Percentiles rank a stretch among this genome's conserved stretches.
Conservation (phyloP, 176 grass and related monocot genomes). For the Cenchrus fungigraminus region DNA sequence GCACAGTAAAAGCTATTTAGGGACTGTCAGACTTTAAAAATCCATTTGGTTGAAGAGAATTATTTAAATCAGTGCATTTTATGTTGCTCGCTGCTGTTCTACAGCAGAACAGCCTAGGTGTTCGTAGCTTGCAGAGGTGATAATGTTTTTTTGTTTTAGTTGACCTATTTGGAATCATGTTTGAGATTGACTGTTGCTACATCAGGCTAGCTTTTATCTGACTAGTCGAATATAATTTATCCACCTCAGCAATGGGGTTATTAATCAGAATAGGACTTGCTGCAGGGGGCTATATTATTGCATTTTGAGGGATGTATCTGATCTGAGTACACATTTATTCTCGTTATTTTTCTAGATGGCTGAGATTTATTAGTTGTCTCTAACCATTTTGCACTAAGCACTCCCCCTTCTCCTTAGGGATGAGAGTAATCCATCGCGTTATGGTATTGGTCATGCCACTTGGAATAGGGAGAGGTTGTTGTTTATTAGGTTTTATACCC, state of each 20-base stretch:
- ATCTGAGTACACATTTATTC: not conserved
- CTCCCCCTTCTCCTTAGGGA: not conserved
- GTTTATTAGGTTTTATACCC: not conserved
- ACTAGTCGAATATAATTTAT: not conserved
- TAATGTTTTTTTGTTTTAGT: not conserved
- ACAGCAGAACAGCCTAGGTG: not conserved
- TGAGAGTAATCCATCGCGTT: not conserved
- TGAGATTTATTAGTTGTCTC: not conserved
- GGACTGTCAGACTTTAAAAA: not conserved
- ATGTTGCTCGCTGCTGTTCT: not conserved
- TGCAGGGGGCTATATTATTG: not conserved
- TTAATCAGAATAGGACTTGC: slow-evolving; percentile 21
- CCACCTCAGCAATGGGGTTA: not conserved
- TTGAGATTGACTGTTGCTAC: not conserved
- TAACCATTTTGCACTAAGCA: not conserved
- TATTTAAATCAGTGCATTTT: not conserved
- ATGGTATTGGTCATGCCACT: not conserved
- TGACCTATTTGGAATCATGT: not conserved
- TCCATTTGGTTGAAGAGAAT: not conserved
- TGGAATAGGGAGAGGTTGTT: not conserved
- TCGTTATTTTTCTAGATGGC: not conserved
- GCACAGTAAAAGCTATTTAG: slow-evolving; percentile 7
- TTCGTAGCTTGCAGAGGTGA: not conserved
- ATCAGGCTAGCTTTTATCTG: not conserved
- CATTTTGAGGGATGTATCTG: not conserved